phyloP scores from a whole-genome alignment of 2,329 filamentous ascomycete species.

The Colletotrichum kahawae region DNA sequence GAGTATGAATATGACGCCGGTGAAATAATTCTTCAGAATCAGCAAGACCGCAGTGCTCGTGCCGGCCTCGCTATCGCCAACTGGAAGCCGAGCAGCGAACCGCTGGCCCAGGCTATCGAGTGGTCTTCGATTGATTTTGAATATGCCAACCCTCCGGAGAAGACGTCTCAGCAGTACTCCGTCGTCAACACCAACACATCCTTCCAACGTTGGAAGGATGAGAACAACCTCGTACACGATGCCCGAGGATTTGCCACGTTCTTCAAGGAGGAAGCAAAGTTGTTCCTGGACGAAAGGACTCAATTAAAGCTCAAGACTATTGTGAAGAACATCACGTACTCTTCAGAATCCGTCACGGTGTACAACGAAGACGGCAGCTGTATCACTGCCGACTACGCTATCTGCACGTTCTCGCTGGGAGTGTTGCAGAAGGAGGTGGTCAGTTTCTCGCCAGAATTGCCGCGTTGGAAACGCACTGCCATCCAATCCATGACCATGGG shows the following conservation, averaged over 20 bases:
- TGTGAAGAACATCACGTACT: constrained; percentile 60
- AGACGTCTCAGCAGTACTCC: constrained; percentile 60
- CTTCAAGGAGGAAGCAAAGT: constrained; percentile 59
- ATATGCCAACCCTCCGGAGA: constrained; percentile 59
- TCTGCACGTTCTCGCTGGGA: constrained; percentile 72
- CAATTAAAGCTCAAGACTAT: constrained; percentile 63
- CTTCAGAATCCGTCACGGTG: constrained; percentile 56
- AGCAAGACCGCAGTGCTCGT: constrained; percentile 66
- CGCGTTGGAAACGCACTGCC: constrained; percentile 67
- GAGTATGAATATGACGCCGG: constrained; percentile 52
- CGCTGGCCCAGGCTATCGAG: constrained; percentile 63
- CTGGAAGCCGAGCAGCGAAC: constrained; percentile 65
- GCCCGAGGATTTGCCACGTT: constrained; percentile 65
- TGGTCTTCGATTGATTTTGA: constrained; percentile 67
- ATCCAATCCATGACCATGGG: constrained; percentile 72
- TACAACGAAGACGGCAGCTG: constrained; percentile 59
- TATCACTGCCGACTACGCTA: constrained; percentile 64
- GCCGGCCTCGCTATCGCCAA: constrained; percentile 63
- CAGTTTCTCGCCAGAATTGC: constrained; percentile 62
- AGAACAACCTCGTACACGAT: constrained; percentile 66
- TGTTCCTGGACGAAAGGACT: constrained; percentile 57
- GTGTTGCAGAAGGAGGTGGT: constrained; percentile 69
- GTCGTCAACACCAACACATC: constrained; percentile 63
- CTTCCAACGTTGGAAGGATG: constrained; percentile 65
- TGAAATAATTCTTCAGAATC: constrained; percentile 61